Conservation (phyloP, 176 grass and related monocot genomes). For the Elymus sibiricus region DNA sequence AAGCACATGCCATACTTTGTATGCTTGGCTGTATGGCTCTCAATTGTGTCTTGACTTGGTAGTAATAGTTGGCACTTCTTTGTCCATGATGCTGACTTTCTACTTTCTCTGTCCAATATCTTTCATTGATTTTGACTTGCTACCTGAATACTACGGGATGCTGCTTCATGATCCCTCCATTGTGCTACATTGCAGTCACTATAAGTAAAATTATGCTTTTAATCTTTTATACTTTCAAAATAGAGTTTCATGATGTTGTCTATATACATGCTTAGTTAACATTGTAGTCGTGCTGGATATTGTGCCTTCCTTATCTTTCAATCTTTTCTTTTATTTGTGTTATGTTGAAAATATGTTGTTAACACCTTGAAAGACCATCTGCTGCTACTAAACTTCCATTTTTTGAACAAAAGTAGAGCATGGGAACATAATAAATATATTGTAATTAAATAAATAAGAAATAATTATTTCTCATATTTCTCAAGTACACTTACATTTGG, state of each 20-base stretch:
- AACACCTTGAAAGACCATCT: background rate
- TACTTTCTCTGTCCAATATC: constrained; percentile 24
- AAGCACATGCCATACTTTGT: background rate
- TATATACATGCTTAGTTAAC: background rate
- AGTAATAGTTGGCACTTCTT: constrained; percentile 31
- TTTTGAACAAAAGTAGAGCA: background rate
- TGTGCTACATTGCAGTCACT: constrained; percentile 11
- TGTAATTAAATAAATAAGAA: constrained; percentile 49
- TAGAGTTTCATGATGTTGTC: background rate
- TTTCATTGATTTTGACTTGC: constrained; percentile 44
- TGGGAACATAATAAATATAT: constrained; percentile 21
- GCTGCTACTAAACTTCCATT: background rate
- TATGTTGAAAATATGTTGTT: background rate
- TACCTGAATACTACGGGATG: constrained; percentile 42
- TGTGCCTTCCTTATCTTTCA: background rate
- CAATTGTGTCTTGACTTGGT: constrained; percentile 38
- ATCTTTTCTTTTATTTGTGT: background rate
- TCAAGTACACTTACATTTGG: constrained; percentile 50
- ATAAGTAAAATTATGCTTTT: background rate
- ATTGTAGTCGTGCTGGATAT: background rate
- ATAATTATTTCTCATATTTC: constrained; percentile 46
- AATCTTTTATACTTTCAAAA: background rate
- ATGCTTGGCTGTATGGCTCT: constrained; percentile 19
- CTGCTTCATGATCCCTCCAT: constrained; percentile 1
- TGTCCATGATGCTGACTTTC: constrained; percentile 41